Percentiles rank a stretch among this genome's conserved stretches.
phyloP scores from a whole-genome alignment of 306 rosid genomes.

The Lathyrus oleraceus region DNA sequence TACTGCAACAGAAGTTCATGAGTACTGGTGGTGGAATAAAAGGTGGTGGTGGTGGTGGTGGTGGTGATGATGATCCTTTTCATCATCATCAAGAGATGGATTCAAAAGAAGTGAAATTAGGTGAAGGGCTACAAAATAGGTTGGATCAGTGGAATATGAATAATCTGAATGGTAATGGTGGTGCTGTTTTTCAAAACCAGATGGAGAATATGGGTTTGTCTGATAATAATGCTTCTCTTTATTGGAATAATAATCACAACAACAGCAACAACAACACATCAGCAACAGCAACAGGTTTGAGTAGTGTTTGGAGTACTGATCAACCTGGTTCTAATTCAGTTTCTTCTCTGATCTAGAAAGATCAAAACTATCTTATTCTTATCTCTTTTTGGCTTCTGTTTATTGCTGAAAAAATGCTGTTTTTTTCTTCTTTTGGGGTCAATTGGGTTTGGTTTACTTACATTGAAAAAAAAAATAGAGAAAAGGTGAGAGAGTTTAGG shows the following conservation, averaged over 20 bases:
- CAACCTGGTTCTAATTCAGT: slow-evolving; percentile 68
- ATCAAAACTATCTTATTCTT: slow-evolving; percentile 32
- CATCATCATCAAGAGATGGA: slow-evolving; percentile 44
- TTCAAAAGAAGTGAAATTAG: slow-evolving; percentile 58
- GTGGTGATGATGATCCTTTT: slow-evolving; percentile 25
- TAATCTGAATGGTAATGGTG: slow-evolving; percentile 3
- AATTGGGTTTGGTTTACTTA: slow-evolving; percentile 37
- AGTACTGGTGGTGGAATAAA: slow-evolving; percentile 11
- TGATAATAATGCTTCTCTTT: slow-evolving; percentile 63
- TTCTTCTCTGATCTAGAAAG: slow-evolving; percentile 78
- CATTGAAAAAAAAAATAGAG: slow-evolving; percentile 6
- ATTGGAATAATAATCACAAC: slow-evolving; percentile 56
- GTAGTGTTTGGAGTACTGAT: slow-evolving; percentile 60
- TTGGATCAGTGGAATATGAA: slow-evolving; percentile 39
- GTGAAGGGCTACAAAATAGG: slow-evolving; percentile 49
- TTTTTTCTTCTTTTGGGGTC: slow-evolving; percentile 28
- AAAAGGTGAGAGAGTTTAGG: slow-evolving; percentile 54
- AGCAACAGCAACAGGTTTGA: slow-evolving; percentile 39
- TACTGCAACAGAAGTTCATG: slow-evolving; percentile 54
- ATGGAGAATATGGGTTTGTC: slow-evolving; percentile 55
- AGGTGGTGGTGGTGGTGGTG: not conserved
- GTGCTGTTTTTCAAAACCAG: slow-evolving; percentile 45
- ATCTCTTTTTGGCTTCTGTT: slow-evolving; percentile 32
- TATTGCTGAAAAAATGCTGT: slow-evolving; percentile 21
- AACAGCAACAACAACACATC: not conserved